Evolutionary conservation across 768 basidiomycete species (phyloP).

Genomic region (Leccinum rimulosum): DNA sequence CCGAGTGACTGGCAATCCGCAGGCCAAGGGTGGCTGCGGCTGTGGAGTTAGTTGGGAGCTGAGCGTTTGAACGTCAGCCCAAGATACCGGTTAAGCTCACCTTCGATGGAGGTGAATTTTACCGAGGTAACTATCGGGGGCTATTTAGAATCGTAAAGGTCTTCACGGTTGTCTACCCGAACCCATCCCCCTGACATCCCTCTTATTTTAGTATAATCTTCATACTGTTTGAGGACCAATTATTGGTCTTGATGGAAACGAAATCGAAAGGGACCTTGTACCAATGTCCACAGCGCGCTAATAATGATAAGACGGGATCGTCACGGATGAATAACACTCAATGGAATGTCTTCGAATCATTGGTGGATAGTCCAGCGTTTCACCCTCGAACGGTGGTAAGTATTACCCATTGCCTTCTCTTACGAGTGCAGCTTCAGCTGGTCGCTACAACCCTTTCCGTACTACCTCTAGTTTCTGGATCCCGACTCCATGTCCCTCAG

Average conservation of each 20-base stretch:
- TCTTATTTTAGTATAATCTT: not conserved
- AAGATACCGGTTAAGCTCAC: not conserved
- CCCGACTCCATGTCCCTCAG: too few relatives aligned
- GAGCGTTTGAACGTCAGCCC: not conserved
- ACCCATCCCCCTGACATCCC: not conserved
- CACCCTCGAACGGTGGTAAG: too few relatives aligned
- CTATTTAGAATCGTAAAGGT: not conserved
- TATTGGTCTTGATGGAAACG: not conserved
- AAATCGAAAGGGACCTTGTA: not conserved
- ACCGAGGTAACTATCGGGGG: not conserved
- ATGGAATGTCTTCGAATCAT: not conserved
- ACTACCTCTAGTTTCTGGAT: too few relatives aligned
- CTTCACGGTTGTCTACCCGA: not conserved
- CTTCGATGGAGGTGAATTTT: not conserved
- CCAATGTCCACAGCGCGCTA: not conserved
- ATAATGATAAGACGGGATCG: too few relatives aligned
- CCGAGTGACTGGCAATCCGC: conserved; percentile 79
- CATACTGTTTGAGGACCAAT: not conserved
- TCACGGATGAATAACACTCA: not conserved
- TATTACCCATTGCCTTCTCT: too few relatives aligned
- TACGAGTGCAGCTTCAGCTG: too few relatives aligned
- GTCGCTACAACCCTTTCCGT: too few relatives aligned
- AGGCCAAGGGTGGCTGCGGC: conserved; percentile 90
- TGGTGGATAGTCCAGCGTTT: not conserved
- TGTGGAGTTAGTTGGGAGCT: conserved; percentile 93